phyloP scores from a whole-genome alignment of 495 filamentous ascomycete genomes.

The Immersiella caudata region DNA sequence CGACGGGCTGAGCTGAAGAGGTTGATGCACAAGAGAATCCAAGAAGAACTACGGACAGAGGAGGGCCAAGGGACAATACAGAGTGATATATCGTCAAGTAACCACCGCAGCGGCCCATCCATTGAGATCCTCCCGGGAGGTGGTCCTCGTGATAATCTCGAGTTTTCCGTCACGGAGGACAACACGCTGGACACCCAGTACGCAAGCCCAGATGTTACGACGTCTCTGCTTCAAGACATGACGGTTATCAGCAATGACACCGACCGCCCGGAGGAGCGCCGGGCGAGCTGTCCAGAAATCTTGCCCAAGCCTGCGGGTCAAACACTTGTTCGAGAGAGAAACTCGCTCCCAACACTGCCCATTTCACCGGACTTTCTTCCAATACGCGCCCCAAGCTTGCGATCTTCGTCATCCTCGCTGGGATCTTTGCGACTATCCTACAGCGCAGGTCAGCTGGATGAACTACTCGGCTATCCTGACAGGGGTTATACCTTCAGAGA shows the following conservation, averaged over 20 bases:
- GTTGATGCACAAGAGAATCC: conserved; percentile 54
- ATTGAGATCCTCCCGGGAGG: conserved; percentile 37
- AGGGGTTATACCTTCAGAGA: conserved; percentile 19
- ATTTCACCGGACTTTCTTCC: conserved; percentile 37
- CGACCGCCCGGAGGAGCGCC: conserved; percentile 17
- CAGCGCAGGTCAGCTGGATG: conserved; percentile 39
- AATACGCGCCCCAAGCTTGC: conserved; percentile 32
- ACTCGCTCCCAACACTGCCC: conserved; percentile 34
- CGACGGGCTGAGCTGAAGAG: conserved; percentile 55
- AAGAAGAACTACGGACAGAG: conserved; percentile 53
- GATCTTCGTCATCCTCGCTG: conserved; percentile 36
- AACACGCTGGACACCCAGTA: conserved; percentile 14
- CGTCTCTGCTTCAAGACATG: background rate
- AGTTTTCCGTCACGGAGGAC: conserved; percentile 39
- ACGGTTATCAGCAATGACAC: background rate
- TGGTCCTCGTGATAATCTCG: conserved; percentile 46
- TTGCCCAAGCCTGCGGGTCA: conserved; percentile 14
- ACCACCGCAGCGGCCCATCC: conserved; percentile 16
- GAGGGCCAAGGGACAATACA: conserved; percentile 29
- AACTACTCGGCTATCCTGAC: conserved; percentile 22
- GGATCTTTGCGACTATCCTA: conserved; percentile 46
- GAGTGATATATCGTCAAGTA: conserved; percentile 22
- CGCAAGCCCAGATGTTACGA: conserved; percentile 6
- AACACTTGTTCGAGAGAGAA: conserved; percentile 18
- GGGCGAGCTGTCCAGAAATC: conserved; percentile 32